Evolutionary conservation across 345 rosid species (phyloP).

Genomic region (Euphorbia pulcherrima): DNA sequence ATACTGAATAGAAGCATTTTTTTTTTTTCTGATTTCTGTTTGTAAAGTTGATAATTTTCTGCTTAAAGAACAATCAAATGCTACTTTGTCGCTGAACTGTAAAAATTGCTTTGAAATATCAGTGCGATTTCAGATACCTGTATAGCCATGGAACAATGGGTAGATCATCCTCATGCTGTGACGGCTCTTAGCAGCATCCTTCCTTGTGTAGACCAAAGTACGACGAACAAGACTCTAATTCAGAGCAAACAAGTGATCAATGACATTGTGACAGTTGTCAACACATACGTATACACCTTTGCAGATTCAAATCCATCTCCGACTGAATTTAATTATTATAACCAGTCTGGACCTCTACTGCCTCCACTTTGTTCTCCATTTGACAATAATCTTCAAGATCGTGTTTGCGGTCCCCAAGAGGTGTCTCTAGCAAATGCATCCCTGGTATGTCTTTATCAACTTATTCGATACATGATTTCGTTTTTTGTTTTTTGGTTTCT

Average conservation of each 20-base stretch:
- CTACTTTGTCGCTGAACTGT: background rate
- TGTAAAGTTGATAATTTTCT: background rate
- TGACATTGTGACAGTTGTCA: constrained; percentile 70
- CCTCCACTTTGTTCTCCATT: constrained; percentile 88
- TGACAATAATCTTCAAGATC: constrained; percentile 54
- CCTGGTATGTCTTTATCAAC: constrained; percentile 39
- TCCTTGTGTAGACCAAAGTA: constrained; percentile 85
- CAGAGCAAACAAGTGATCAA: constrained; percentile 91
- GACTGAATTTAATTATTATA: constrained; percentile 47
- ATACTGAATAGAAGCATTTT: background rate
- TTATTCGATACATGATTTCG: background rate
- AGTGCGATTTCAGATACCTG: constrained; percentile 88
- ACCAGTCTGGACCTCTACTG: constrained; percentile 83
- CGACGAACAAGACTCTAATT: constrained; percentile 78
- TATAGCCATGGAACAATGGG: constrained; percentile 94
- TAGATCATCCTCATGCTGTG: constrained; percentile 76
- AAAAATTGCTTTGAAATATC: constrained; percentile 6
- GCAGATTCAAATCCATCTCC: constrained; percentile 74
- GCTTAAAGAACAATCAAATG: background rate
- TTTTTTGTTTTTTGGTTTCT: background rate
- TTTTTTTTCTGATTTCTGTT: background rate
- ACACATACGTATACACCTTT: constrained; percentile 65
- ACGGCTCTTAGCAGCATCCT: constrained; percentile 89
- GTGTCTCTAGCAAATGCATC: constrained; percentile 80
- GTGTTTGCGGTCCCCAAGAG: constrained; percentile 58